Base-by-base conservation (phyloP, 2,329 filamentous ascomycete species). In the Colletotrichum zoysiae region DNA sequence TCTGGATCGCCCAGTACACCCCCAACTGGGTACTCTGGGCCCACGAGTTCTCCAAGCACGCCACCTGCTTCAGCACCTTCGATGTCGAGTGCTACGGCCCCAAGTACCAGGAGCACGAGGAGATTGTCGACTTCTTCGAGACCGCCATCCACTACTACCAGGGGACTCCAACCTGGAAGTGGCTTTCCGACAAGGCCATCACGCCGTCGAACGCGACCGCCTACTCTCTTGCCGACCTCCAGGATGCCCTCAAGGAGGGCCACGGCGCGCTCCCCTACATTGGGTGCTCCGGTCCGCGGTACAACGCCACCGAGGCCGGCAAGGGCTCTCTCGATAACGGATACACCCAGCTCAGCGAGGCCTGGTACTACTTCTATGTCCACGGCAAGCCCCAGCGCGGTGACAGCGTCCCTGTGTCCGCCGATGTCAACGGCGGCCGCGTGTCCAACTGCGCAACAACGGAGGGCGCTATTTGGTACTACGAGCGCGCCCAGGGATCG, bases 31-130 rank as follows among this genome's bases (percentile, higher is more conserved):
- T 86, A 44, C 88, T 93, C 81, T 92, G 90, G 90, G 90, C 81
- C 50, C 90, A 92, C 82, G 90, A 92, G 78, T 92, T 90, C 82
- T 86, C 84, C 81, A 92, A 92, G 83, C 90, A 91, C 79, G 90
- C 86, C 3, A 92, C 90, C 18, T 93, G 90, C 84, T 92, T 83
- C 83, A 89, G 86, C 58, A 91, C 87, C 72, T 92, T 92, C 77
- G 89, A 92, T 76, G 80, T 84, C 7, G 85, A 88, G 40, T 93
- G 91, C 85, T 92, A 91, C 79, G 89, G 89, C 0, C 88, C 89
- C 6, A 77, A 84, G 73, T 89, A 90, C 78, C 77, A 78, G 59
- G 63, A 87, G 74, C 86, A 91, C 79, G 82, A 86, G 71, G 90
- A 92, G 33, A 85, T 92, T 1, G 82, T 90, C 44, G 87, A 91